Evolutionary conservation across 208 protist genomes (phyloP).

Genomic region (Acanthamoeba sp.): DNA sequence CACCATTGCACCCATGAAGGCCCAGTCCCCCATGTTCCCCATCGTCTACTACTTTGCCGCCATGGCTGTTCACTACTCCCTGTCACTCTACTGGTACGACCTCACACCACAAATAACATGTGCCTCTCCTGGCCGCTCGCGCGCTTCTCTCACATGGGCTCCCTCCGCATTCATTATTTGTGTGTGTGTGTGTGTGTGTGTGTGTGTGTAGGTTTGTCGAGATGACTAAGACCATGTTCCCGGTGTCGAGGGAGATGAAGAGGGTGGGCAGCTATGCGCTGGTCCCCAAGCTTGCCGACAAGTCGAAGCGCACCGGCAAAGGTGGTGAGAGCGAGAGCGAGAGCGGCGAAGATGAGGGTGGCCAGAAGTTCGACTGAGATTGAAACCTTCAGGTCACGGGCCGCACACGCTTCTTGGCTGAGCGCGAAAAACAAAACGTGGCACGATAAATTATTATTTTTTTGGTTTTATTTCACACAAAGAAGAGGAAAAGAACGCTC

Average conservation of each 20-base stretch:
- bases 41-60: conserved; percentile 50
- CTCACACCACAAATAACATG: neutral
- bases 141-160: no score
- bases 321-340: conserved; percentile 3
- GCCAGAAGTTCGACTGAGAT: conserved; percentile 60
- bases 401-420: no score
- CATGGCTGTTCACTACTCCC: conserved; percentile 34
- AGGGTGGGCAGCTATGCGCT: conserved; percentile 20
- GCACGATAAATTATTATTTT: no score
- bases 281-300: neutral
- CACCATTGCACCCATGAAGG: neutral
- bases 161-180: neutral
- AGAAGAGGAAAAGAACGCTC: no score
- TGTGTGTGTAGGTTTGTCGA: conserved; percentile 19
- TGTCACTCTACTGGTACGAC: conserved; percentile 34
- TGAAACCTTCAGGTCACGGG: no score
- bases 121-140: no score
- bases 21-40: conserved; percentile 33
- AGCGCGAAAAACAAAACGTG: no score
- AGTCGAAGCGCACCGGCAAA: neutral
- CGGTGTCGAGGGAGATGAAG: conserved; percentile 41
- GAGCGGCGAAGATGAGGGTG: conserved; percentile 40
- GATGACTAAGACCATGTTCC: conserved; percentile 67
- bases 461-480: no score
- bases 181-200: no score